Base-by-base conservation (phyloP, 2,329 filamentous ascomycete species). In the Exophiala calicioides region DNA sequence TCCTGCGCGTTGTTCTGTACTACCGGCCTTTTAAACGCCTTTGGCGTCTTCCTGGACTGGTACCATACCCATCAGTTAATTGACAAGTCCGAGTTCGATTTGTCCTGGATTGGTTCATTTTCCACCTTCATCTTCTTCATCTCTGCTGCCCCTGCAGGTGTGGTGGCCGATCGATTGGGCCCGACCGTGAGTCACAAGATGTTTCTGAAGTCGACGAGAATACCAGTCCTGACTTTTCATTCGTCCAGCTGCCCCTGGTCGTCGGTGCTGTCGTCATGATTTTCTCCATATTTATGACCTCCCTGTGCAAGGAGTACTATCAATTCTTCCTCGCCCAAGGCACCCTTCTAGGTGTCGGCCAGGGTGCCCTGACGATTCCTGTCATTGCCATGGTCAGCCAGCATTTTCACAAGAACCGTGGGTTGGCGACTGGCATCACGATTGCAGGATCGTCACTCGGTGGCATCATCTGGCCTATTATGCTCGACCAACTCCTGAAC, bases 261-360 rank as follows among this genome's bases (percentile, higher is more conserved):
- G 31, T 42, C 4, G 50, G 47, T 8, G 35, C 71, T 73, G 65
- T 45, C 2, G 24, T 47, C 8, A 45, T 41, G 5, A 13, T 54
- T 32, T 53, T 52, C 34, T 23, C 53, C 20, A 50, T 61, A 24
- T 54, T 60, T 34, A 70, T 76, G 65, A 59, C 63, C 3, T 71
- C 67, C 38, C 57, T 68, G 3, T 76, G 73, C 54, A 67, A 58
- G 3, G 46, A 66, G 24, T 79, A 78, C 53, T 79, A 69, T 62
- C 75, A 79, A 5, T 67, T 78, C 55, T 73, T 79, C 64, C 71
- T 79, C 6, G 66, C 67, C 0, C 75, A 79, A 44, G 75, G 71
- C 2, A 55, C 78, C 1, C 55, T 77, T 2, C 61, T 70, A 31
- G 75, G 75, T 1, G 35, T 64, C 0, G 57, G 61, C 3, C 70